phyloP scores from a whole-genome alignment of 2,329 filamentous ascomycete genomes.

The Phialophora expanda region DNA sequence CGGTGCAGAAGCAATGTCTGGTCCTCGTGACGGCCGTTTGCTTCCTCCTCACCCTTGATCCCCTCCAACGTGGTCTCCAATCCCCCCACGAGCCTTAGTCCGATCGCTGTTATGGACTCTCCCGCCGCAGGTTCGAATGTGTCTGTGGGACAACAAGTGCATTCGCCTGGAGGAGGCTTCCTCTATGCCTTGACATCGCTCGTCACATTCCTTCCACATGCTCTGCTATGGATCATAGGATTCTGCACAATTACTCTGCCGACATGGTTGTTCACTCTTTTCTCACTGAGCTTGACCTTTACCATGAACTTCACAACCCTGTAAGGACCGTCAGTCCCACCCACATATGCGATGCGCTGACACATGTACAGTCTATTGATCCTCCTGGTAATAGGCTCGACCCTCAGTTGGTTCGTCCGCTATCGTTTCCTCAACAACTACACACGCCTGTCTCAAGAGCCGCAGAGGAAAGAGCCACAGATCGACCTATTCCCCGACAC shows the following conservation, averaged over 20 bases:
- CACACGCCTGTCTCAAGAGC: slow-evolving; percentile 87
- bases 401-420: slow-evolving; percentile 87
- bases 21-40: slow-evolving; percentile 24
- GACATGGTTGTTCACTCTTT: slow-evolving; percentile 83
- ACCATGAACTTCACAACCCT: slow-evolving; percentile 98
- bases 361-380: slow-evolving; percentile 69
- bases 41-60: slow-evolving; percentile 21
- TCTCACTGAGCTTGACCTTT: slow-evolving; percentile 91
- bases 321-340: slow-evolving; percentile 57
- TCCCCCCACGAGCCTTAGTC: slow-evolving; percentile 19
- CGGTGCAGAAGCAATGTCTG: slow-evolving; percentile 24
- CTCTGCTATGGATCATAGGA: slow-evolving; percentile 79
- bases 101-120: slow-evolving; percentile 21
- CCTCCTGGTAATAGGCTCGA: slow-evolving; percentile 75
- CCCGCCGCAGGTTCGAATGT: slow-evolving; percentile 7
- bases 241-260: slow-evolving; percentile 88
- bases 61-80: slow-evolving; percentile 12
- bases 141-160: slow-evolving; percentile 13
- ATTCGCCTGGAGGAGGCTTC: slow-evolving; percentile 26
- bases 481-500: slow-evolving; percentile 94
- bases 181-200: slow-evolving; percentile 30
- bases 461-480: slow-evolving; percentile 92
- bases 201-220: slow-evolving; percentile 60
- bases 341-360: background rate
- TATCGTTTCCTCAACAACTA: slow-evolving; percentile 99